A percentile compares a stretch with the other conserved stretches of the same genome.
Conservation (phyloP, 495 filamentous ascomycete genomes). For the Penicillium salamii region DNA sequence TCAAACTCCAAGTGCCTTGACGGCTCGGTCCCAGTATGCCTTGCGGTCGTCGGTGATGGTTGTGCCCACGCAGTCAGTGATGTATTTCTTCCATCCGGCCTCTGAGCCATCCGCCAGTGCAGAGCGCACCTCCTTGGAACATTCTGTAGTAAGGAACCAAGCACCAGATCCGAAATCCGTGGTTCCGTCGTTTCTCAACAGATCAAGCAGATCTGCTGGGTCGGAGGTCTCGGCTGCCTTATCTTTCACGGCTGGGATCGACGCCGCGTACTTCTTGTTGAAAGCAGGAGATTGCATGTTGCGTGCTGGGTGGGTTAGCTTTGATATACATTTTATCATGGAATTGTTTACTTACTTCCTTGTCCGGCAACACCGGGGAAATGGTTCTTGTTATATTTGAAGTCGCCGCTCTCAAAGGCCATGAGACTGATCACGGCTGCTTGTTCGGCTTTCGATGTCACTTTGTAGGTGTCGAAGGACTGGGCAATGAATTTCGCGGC, state of each 20-base stretch:
- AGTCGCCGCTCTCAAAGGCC: constrained; percentile 65
- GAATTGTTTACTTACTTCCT: constrained; percentile 52
- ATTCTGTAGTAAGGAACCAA: constrained; percentile 74
- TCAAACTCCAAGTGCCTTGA: constrained; percentile 32
- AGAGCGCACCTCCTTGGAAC: constrained; percentile 40
- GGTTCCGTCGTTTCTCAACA: constrained; percentile 55
- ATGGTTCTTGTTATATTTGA: constrained; percentile 66
- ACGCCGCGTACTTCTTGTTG: constrained; percentile 62
- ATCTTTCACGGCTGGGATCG: constrained; percentile 46
- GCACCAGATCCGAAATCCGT: constrained; percentile 71
- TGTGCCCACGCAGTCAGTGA: constrained; percentile 61
- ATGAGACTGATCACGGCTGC: constrained; percentile 63
- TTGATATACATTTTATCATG: neutral
- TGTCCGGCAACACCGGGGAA: constrained; percentile 63
- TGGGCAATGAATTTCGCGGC: constrained; percentile 56
- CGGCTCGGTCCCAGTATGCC: constrained; percentile 53
- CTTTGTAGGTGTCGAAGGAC: constrained; percentile 55
- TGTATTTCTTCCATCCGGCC: constrained; percentile 59
- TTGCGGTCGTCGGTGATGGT: constrained; percentile 45
- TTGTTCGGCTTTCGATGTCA: constrained; percentile 53
- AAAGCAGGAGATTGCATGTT: constrained; percentile 69
- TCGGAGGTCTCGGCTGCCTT: constrained; percentile 38
- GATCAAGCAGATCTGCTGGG: constrained; percentile 49
- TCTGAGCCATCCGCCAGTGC: constrained; percentile 50
- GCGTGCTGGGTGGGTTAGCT: constrained; percentile 36